phyloP scores from a whole-genome alignment of 2,329 filamentous ascomycete species.

The Penicillium concentricum region DNA sequence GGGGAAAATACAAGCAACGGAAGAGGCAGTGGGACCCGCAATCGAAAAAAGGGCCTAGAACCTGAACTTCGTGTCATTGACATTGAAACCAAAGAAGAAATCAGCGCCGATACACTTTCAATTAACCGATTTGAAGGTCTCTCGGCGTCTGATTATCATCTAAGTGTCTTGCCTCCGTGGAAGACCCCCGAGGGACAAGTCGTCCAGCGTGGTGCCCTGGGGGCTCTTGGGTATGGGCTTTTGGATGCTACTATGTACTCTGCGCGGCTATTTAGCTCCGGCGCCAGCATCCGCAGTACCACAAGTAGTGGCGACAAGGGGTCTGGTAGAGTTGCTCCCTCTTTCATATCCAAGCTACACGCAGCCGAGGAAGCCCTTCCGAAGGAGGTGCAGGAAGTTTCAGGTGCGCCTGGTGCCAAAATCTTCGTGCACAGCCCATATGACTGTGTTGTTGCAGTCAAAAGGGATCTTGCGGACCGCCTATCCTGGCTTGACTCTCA shows the following conservation, averaged over 20 bases:
- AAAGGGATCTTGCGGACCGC: slow-evolving; percentile 82
- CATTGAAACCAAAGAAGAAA: slow-evolving; percentile 74
- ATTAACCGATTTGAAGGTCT: slow-evolving; percentile 85
- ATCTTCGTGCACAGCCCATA: slow-evolving; percentile 96
- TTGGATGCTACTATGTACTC: slow-evolving; percentile 92
- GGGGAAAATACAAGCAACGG: slow-evolving; percentile 58
- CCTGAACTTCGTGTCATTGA: slow-evolving; percentile 92
- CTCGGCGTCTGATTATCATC: slow-evolving; percentile 86
- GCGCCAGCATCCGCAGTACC: slow-evolving; percentile 69
- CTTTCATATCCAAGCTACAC: slow-evolving; percentile 55
- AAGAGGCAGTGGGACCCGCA: slow-evolving; percentile 57
- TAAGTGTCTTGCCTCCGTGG: slow-evolving; percentile 76
- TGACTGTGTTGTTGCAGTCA: slow-evolving; percentile 90
- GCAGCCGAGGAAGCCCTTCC: slow-evolving; percentile 39
- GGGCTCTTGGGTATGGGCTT: slow-evolving; percentile 70
- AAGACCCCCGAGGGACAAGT: slow-evolving; percentile 61
- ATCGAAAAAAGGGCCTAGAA: slow-evolving; percentile 74
- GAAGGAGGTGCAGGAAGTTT: slow-evolving; percentile 49
- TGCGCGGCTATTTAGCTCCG: slow-evolving; percentile 80
- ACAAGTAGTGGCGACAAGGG: slow-evolving; percentile 56
- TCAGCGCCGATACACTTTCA: slow-evolving; percentile 81
- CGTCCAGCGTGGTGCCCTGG: slow-evolving; percentile 70
- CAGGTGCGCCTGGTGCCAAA: slow-evolving; percentile 62
- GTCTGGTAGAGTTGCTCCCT: slow-evolving; percentile 52
- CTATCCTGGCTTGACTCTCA: slow-evolving; percentile 81